Percentiles rank a stretch among this genome's conserved stretches.
These are phyloP conservation scores for Globisporangium nagaii DNA, from an alignment of 352 stramenopile species.

Conservation along the genomic window DNA sequence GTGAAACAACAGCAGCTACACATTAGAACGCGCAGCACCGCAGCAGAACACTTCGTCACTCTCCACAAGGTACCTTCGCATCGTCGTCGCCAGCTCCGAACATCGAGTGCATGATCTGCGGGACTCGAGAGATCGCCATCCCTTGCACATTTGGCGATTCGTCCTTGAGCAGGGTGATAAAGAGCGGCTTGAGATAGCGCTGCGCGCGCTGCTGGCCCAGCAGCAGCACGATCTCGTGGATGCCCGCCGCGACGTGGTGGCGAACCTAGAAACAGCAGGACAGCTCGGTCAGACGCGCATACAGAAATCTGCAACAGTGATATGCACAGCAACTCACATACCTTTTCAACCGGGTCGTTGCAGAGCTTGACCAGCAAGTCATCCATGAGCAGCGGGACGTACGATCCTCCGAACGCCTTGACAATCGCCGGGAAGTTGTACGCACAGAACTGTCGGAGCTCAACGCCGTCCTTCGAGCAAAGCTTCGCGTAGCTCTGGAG, in stretches of 20 bases:
- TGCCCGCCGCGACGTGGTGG: slow-evolving; percentile 53
- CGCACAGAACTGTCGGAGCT: slow-evolving; percentile 55
- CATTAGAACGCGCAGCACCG: background rate
- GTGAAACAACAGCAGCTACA: background rate
- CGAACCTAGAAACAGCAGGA: slow-evolving; percentile 47
- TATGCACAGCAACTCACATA: slow-evolving; percentile 15
- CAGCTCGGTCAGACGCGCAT: background rate
- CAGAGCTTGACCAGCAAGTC: slow-evolving; percentile 59
- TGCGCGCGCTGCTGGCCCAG: slow-evolving; percentile 51
- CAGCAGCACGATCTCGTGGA: slow-evolving; percentile 68
- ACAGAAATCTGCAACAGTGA: background rate
- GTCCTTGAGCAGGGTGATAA: slow-evolving; percentile 59
- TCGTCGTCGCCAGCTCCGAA: slow-evolving; percentile 56
- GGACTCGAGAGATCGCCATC: slow-evolving; percentile 46
- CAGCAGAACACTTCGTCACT: background rate
- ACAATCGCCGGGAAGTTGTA: slow-evolving; percentile 81
- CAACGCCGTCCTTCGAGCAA: slow-evolving; percentile 49
- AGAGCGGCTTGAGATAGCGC: slow-evolving; percentile 57
- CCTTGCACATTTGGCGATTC: slow-evolving; percentile 56
- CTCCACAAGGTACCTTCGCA: slow-evolving; percentile 57
- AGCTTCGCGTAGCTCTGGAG: slow-evolving; percentile 61
- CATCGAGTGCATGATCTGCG: slow-evolving; percentile 44
- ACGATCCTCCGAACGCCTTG: slow-evolving; percentile 56
- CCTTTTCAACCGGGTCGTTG: slow-evolving; percentile 43
- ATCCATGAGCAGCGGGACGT: slow-evolving; percentile 61